These are phyloP conservation scores for Mariannaea sp. DNA, from an alignment of 2,329 filamentous ascomycete species.

Conservation along the genomic window DNA sequence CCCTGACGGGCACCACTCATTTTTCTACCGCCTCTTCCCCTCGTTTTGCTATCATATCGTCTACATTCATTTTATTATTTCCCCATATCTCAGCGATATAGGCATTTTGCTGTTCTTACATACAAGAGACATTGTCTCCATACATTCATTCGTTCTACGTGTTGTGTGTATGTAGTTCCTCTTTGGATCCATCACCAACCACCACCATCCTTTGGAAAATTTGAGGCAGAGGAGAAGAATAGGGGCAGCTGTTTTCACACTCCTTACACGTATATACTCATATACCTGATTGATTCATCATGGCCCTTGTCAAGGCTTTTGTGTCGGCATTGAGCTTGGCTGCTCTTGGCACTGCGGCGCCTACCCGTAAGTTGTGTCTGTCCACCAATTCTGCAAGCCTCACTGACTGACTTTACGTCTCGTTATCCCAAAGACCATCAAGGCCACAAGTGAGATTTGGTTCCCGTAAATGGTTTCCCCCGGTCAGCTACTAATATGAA, in stretches of 20 bases:
- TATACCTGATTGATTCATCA: neutral
- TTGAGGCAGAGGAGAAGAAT: conserved; percentile 2
- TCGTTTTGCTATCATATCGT: conserved; percentile 18
- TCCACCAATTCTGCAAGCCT: neutral
- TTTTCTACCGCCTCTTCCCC: conserved; percentile 15
- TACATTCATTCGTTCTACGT: neutral
- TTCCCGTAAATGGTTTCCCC: neutral
- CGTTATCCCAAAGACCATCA: conserved; percentile 12
- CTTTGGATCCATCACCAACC: conserved; percentile 1
- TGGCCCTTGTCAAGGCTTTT: conserved; percentile 32
- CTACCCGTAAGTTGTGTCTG: conserved; percentile 33
- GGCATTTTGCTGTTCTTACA: neutral
- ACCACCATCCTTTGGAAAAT: conserved; percentile 19
- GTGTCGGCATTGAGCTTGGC: conserved; percentile 34
- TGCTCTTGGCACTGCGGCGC: conserved; percentile 28
- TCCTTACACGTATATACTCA: neutral
- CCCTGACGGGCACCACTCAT: conserved; percentile 7
- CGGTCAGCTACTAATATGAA: neutral
- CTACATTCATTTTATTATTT: neutral
- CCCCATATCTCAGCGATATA: neutral
- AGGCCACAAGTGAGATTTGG: conserved; percentile 21
- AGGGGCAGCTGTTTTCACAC: neutral
- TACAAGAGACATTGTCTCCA: neutral
- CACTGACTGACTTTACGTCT: neutral
- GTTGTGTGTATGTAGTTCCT: neutral